Base-by-base conservation (phyloP, 352 stramenopile species). In the Pythium biforme region DNA sequence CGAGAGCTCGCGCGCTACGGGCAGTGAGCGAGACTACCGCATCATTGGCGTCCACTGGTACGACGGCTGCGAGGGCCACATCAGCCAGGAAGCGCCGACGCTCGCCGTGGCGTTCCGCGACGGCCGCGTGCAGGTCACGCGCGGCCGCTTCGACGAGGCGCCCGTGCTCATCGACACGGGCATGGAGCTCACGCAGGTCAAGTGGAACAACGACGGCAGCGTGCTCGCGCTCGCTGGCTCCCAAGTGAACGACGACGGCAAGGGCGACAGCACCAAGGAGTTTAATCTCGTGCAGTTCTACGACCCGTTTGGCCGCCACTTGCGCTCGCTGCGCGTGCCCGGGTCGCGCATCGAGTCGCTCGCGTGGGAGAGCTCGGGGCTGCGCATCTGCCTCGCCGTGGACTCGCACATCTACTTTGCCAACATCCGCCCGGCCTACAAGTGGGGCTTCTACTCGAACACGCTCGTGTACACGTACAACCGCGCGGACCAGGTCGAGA, bases 321-420 rank as follows among this genome's bases (percentile, higher is more conserved):
- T 98, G 51, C 89, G 89, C 4, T 92, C 87, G 37, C 76, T 98
- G 23, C 79, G 92, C 26, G 88, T 98, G 4, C 93, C 94, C 5
- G 90, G 92, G 8, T 88, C 73, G 48, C 70, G 76, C 33, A 96
- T 98, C 56, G 86, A 93, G 66, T 81, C 83, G 10, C 66, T 98
- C 7, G 88, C 87, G 26, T 98, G 94, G 94, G 94, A 98, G 77
- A 91, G 92, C 55, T 81, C 77, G 2, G 92, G 93, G 15, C 62
- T 98, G 39, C 79, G 92, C 31, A 95, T 98, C 43, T 96, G 93
- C 41, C 67, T 98, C 19, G 94, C 94, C 0, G 92, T 98, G 22
- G 94, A 97, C 72, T 93, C 89, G 20, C 92, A 95, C 77, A 97
- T 98, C 53, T 98, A 97, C 79, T 98, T 98, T 74, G 94, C 94